A percentile compares a stretch with the other conserved stretches of the same genome.
Evolutionary conservation across 371 early-diverging fungal species (phyloP).

Genomic region (Phascolomyces articulosus): DNA sequence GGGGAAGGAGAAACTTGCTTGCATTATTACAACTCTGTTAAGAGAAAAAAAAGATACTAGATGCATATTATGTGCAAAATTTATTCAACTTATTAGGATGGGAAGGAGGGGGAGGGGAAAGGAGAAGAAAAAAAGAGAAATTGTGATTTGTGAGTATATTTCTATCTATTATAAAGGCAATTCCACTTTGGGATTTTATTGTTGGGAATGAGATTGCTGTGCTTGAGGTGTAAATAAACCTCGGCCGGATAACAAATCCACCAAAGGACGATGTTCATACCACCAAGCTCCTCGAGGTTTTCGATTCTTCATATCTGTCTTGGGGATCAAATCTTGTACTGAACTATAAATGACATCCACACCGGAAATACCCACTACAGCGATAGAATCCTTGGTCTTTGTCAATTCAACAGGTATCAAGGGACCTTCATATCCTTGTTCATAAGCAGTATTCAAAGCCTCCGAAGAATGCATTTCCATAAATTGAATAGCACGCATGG

Average conservation of each 20-base stretch:
- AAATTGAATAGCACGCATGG: constrained; percentile 70
- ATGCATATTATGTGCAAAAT: not conserved
- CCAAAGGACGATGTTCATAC: constrained; percentile 60
- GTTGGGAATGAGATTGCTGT: not conserved
- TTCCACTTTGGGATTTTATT: not conserved
- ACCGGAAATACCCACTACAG: constrained; percentile 87
- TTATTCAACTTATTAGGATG: not conserved
- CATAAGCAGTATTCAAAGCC: constrained; percentile 35
- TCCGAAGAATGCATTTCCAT: constrained; percentile 48
- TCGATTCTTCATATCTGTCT: constrained; percentile 83
- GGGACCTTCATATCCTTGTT: constrained; percentile 8
- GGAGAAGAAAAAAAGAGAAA: not conserved
- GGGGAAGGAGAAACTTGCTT: too few species aligned
- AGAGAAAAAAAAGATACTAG: too few species aligned
- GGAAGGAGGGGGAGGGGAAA: not conserved
- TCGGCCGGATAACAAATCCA: constrained; percentile 48
- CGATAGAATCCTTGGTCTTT: constrained; percentile 59
- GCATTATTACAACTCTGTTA: too few species aligned
- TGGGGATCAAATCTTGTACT: constrained; percentile 62
- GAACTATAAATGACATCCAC: constrained; percentile 76
- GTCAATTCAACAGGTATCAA: constrained; percentile 72
- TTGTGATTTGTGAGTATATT: too few species aligned
- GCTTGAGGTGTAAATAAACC: constrained; percentile 26
- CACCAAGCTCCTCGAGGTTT: constrained; percentile 81
- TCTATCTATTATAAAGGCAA: too few species aligned